These are phyloP conservation scores for Aspergillus baeticus DNA, from an alignment of 495 filamentous ascomycete species.

Conservation along the genomic window DNA sequence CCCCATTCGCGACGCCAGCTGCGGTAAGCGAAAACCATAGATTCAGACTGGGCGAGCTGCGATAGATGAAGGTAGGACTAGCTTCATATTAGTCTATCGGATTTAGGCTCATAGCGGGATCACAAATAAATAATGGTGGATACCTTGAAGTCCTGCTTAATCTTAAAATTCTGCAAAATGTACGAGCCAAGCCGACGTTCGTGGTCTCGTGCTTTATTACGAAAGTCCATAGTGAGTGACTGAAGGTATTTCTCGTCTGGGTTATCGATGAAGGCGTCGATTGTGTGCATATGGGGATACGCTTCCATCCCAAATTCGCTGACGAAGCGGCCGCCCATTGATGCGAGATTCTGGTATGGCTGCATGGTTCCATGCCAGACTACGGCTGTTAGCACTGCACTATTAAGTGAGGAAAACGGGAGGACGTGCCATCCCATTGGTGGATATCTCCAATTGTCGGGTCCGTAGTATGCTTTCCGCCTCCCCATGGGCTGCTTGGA, in stretches of 20 bases:
- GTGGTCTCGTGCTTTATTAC: constrained; percentile 92
- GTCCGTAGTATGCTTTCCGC: constrained; percentile 71
- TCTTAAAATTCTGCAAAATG: constrained; percentile 78
- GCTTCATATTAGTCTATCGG: constrained; percentile 71
- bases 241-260: constrained; percentile 76
- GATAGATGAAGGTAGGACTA: constrained; percentile 66
- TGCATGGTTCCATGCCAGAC: constrained; percentile 95
- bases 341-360: constrained; percentile 88
- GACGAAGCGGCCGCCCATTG: constrained; percentile 82
- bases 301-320: constrained; percentile 96
- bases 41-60: constrained; percentile 89
- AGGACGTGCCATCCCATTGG: constrained; percentile 74
- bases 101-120: too few relatives aligned
- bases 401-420: background rate
- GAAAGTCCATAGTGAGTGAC: constrained; percentile 85
- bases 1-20: constrained; percentile 92
- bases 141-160: constrained; percentile 56
- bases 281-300: constrained; percentile 78
- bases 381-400: constrained; percentile 12
- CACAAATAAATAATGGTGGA: constrained; percentile 1
- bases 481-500: constrained; percentile 81
- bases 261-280: constrained; percentile 75
- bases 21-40: constrained; percentile 82
- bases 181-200: constrained; percentile 85
- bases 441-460: constrained; percentile 89